Conservation (phyloP, 352 stramenopile species). For the Phytophthora colocasiae region DNA sequence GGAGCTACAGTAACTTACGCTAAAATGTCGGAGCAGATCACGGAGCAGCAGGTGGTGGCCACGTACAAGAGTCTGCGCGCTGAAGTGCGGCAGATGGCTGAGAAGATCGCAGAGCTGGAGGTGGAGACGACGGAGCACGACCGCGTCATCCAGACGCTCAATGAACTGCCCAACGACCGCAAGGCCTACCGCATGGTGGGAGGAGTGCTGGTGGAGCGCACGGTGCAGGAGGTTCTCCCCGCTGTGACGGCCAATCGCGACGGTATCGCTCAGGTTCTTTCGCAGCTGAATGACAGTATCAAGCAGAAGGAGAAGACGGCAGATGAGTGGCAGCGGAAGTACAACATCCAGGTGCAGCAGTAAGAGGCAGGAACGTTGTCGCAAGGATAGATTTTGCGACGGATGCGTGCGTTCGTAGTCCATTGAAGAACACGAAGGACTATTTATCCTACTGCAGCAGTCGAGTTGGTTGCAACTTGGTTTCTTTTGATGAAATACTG, state of each 20-base stretch:
- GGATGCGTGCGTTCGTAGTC: conserved; percentile 25
- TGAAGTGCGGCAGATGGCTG: conserved; percentile 82
- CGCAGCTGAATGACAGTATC: conserved; percentile 79
- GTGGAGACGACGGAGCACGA: conserved; percentile 87
- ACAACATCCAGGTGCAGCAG: conserved; percentile 88
- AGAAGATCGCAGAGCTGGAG: conserved; percentile 89
- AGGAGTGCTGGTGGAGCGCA: conserved; percentile 97
- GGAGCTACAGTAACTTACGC: conserved; percentile 4
- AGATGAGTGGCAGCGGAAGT: conserved; percentile 89
- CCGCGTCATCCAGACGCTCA: conserved; percentile 84
- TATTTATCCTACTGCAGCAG: conserved; percentile 41
- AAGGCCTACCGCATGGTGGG: conserved; percentile 97
- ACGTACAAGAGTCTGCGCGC: conserved; percentile 89
- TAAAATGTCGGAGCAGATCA: conserved; percentile 67
- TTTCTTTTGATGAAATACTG: conserved; percentile 14
- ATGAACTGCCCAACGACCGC: conserved; percentile 69
- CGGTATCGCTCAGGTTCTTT: conserved; percentile 78
- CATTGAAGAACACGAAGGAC: conserved; percentile 38
- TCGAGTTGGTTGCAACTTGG: conserved; percentile 7
- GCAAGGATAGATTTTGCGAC: conserved; percentile 18
- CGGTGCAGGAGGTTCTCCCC: conserved; percentile 95
- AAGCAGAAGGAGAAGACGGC: conserved; percentile 86
- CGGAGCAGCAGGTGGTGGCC: conserved; percentile 86
- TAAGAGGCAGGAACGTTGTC: conserved; percentile 32
- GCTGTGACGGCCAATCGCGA: conserved; percentile 89